Base-by-base conservation (phyloP, 495 filamentous ascomycete species). In the Neohortaea acidophila region DNA sequence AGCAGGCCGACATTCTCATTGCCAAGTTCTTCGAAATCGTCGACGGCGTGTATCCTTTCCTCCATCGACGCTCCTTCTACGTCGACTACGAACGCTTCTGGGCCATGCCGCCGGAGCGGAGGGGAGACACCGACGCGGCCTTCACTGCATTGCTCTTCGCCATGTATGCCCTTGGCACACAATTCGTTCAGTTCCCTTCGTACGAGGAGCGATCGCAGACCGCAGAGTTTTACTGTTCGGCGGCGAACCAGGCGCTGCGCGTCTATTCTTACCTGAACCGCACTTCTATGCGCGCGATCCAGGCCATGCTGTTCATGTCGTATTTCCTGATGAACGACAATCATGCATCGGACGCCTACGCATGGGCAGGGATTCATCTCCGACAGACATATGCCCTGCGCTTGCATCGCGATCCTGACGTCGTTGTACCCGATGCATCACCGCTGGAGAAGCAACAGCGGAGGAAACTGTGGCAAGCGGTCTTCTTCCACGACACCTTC, bases 301-400 rank as follows among this genome's bases (percentile, higher is more conserved):
- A 80, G 46, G 71, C 78, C 11, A 82, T 83, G 77, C 72, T 81
- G 0, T 52, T 82, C 4, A 70, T 81, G 32, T 74, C 70, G 12
- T 81, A 81, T 49, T 83, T 82, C 48, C 62, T 83, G 18, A 79
- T 83, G 55, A 83, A 83, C 53, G 78, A 81, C 51, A 79, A 80
- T 43, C 77, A 81, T 41, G 74, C 75, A 5, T 75, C 73, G 1
- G 78, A 82, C 46, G 76, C 77, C 1, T 83, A 76, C 73, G 73
- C 75, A 0, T 83, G 81, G 61, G 75, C 72, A 2, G 78, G 78
- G 8, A 73, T 79, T 19, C 51, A 77, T 27, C 70, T 76, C 33
- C 66, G 78, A 33, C 78, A 83, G 60, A 71, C 77, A 3, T 81
- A 80, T 45, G 78, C 77, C 14, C 73, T 81, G 68, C 76, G 77